These are phyloP conservation scores for Neurospora sp. DNA, from an alignment of 495 filamentous ascomycete genomes.

Conservation along the genomic window DNA sequence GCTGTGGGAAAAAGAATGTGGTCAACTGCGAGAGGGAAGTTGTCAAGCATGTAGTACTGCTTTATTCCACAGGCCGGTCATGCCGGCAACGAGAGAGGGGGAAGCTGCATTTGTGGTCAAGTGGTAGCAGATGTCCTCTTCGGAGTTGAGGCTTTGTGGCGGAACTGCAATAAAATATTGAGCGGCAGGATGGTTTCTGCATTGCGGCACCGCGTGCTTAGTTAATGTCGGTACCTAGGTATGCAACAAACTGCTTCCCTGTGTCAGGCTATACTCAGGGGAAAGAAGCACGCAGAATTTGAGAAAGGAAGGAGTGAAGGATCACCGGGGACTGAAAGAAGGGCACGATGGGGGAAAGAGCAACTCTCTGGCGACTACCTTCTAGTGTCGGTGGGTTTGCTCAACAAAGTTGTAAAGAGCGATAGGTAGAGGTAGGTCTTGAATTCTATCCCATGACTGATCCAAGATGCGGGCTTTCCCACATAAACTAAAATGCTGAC, in stretches of 20 bases:
- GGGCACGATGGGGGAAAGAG: neutral
- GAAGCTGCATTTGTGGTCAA: neutral
- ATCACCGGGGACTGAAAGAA: neutral
- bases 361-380: neutral
- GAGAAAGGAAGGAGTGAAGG: neutral
- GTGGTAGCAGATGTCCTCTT: neutral
- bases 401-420: neutral
- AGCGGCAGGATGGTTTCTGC: neutral
- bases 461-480: neutral
- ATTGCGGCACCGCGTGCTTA: neutral
- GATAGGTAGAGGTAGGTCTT: neutral
- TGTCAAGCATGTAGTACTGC: neutral
- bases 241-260: neutral
- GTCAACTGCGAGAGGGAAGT: neutral
- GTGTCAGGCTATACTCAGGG: neutral
- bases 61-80: neutral
- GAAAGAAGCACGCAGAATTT: neutral
- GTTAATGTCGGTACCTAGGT: neutral
- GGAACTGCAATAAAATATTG: neutral
- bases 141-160: neutral
- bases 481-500: neutral
- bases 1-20: neutral
- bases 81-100: neutral
- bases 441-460: neutral
- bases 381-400: neutral